These are phyloP conservation scores for Talaromyces sp. DNA, from an alignment of 2,329 filamentous ascomycete species.

Conservation along the genomic window DNA sequence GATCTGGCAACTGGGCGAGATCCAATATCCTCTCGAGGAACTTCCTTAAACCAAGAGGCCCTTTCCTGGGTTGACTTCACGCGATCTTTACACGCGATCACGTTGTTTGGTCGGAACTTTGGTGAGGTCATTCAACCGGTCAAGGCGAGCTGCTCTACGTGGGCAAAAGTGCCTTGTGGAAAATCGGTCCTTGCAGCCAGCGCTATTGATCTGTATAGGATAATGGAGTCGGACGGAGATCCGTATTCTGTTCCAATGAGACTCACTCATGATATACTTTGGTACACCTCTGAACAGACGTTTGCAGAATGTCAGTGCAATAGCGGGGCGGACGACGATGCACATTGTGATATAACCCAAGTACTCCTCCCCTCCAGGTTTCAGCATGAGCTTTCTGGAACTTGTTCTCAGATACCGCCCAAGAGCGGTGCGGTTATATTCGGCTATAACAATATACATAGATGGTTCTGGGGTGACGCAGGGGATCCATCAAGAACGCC, in stretches of 20 bases:
- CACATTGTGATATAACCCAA: constrained; percentile 11
- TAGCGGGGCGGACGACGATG: not conserved
- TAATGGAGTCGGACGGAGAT: constrained; percentile 29
- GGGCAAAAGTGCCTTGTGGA: constrained; percentile 27
- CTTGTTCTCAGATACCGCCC: not conserved
- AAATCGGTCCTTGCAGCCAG: constrained; percentile 30
- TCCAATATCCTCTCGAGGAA: constrained; percentile 23
- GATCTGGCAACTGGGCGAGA: constrained; percentile 24
- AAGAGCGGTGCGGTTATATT: constrained; percentile 19
- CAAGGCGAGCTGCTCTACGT: constrained; percentile 22
- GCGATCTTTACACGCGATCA: constrained; percentile 26
- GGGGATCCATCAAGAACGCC: constrained; percentile 17
- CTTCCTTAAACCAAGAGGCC: constrained; percentile 20
- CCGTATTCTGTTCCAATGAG: constrained; percentile 19
- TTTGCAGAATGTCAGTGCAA: constrained; percentile 8
- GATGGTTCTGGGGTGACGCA: constrained; percentile 22
- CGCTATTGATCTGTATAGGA: constrained; percentile 26
- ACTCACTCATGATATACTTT: constrained; percentile 21
- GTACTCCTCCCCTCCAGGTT: constrained; percentile 17
- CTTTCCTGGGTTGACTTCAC: constrained; percentile 33
- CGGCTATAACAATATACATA: constrained; percentile 20
- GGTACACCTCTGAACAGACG: constrained; percentile 17
- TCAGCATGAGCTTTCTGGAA: constrained; percentile 2
- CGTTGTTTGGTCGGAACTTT: constrained; percentile 27
- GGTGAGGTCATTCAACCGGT: constrained; percentile 27